Conservation (phyloP, 225 moss, liverwort and hornwort genomes). For the Neckera pumila region DNA sequence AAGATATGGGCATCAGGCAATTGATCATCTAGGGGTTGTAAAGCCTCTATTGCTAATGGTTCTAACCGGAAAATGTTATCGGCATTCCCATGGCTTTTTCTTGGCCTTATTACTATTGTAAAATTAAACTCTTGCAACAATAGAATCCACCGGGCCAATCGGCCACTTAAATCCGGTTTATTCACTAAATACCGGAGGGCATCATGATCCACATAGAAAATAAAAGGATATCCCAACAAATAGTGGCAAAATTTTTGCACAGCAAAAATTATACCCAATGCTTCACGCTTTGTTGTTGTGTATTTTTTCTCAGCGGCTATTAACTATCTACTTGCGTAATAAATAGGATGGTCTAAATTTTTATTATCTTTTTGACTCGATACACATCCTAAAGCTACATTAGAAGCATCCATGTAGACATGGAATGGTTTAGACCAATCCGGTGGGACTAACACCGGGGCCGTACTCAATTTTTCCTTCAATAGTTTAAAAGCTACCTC, state of each 20-base stretch:
- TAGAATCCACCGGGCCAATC: neutral
- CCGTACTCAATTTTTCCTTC: neutral
- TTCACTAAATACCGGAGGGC: rapidly evolving
- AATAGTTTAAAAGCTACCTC: neutral
- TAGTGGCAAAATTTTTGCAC: neutral
- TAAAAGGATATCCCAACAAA: neutral
- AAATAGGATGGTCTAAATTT: neutral
- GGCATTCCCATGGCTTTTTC: neutral
- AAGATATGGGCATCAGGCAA: too few relatives aligned
- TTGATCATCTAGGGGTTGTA: neutral
- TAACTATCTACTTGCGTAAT: neutral
- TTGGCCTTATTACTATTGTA: rapidly evolving
- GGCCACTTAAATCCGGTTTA: neutral
- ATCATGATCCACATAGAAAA: neutral
- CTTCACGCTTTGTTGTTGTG: neutral
- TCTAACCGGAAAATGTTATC: neutral
- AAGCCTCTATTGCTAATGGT: neutral
- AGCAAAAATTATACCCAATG: neutral
- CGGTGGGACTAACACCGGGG: neutral
- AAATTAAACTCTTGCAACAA: neutral
- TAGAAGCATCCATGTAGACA: neutral
- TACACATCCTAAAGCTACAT: neutral
- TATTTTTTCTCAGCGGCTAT: neutral
- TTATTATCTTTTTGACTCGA: neutral
- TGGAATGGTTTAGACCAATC: neutral